phyloP scores from a whole-genome alignment of 225 moss, liverwort and hornwort species.

The Asterella californica region DNA sequence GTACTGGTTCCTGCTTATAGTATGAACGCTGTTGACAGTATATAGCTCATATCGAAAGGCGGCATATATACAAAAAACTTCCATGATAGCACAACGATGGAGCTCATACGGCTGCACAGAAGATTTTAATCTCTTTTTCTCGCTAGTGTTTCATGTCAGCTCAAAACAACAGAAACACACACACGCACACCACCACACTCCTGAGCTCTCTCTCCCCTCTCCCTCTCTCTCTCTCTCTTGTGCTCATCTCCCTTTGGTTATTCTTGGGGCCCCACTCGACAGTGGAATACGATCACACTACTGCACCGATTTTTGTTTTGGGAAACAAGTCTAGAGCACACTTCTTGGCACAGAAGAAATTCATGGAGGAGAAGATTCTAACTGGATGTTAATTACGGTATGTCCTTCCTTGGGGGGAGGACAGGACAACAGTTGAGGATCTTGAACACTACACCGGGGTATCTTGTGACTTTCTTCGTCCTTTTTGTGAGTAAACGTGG shows the following conservation, averaged over 20 bases:
- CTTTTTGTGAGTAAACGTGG: no score
- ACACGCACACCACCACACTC: background rate
- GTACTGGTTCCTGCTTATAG: background rate
- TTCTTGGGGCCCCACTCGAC: slow-evolving; percentile 5
- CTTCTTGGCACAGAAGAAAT: background rate
- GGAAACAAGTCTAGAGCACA: background rate
- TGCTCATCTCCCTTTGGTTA: background rate
- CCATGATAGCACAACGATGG: background rate
- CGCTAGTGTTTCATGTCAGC: slow-evolving; percentile 10
- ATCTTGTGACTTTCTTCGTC: no score
- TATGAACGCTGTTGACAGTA: background rate
- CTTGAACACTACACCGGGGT: background rate
- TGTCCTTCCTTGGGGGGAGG: slow-evolving; percentile 1
- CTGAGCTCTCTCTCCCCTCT: no score
- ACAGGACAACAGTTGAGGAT: slow-evolving; percentile 6
- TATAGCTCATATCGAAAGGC: slow-evolving; percentile 7
- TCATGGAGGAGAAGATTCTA: background rate
- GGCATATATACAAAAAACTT: background rate
- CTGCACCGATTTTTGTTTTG: background rate
- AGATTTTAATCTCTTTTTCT: background rate
- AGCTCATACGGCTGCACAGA: background rate
- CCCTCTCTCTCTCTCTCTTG: background rate
- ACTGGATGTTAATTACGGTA: background rate
- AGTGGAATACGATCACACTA: slow-evolving; percentile 1
- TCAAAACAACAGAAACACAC: slow-evolving; percentile 5